A percentile compares a stretch with the other conserved stretches of the same genome.
phyloP scores from a whole-genome alignment of 768 basidiomycete species.

The Coprinopsis sp. region DNA sequence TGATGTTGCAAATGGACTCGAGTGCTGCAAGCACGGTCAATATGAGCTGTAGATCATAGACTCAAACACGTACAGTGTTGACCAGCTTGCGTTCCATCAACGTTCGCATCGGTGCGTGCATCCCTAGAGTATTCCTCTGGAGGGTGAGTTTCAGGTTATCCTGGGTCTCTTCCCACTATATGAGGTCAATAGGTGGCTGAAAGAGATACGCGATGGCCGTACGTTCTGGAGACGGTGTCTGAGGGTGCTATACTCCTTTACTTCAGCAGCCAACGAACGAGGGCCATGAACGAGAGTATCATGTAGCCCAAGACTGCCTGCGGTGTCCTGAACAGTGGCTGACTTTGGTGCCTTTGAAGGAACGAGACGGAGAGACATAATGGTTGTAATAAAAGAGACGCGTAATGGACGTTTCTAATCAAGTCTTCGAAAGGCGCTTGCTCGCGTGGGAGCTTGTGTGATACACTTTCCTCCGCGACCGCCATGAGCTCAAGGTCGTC shows the following conservation, averaged over 20 bases:
- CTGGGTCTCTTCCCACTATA: conserved; percentile 92
- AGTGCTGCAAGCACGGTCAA: conserved; percentile 38
- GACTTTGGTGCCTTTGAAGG: conserved; percentile 51
- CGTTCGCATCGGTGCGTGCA: conserved; percentile 84
- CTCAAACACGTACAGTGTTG: conserved; percentile 47
- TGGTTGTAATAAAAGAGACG: conserved; percentile 21
- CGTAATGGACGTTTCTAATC: too few relatives aligned
- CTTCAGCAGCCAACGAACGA: conserved; percentile 72
- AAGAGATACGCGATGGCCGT: conserved; percentile 17
- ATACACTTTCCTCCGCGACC: background rate
- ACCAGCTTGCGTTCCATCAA: conserved; percentile 95
- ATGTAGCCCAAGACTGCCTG: conserved; percentile 77
- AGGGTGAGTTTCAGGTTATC: conserved; percentile 81
- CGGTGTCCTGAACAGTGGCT: conserved; percentile 63
- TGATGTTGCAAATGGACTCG: conserved; percentile 62
- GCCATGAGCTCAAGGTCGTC: conserved; percentile 39
- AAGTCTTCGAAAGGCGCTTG: too few relatives aligned
- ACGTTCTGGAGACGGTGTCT: conserved; percentile 77
- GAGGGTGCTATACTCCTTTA: conserved; percentile 55
- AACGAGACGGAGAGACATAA: conserved; percentile 57
- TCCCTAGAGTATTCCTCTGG: conserved; percentile 77
- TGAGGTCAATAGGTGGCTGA: background rate
- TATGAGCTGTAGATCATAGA: background rate
- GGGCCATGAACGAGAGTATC: conserved; percentile 86
- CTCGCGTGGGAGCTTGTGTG: conserved; percentile 9